A percentile compares a stretch with the other conserved stretches of the same genome.
Conservation (phyloP, 768 basidiomycete genomes). For the Pluteus cervinus region DNA sequence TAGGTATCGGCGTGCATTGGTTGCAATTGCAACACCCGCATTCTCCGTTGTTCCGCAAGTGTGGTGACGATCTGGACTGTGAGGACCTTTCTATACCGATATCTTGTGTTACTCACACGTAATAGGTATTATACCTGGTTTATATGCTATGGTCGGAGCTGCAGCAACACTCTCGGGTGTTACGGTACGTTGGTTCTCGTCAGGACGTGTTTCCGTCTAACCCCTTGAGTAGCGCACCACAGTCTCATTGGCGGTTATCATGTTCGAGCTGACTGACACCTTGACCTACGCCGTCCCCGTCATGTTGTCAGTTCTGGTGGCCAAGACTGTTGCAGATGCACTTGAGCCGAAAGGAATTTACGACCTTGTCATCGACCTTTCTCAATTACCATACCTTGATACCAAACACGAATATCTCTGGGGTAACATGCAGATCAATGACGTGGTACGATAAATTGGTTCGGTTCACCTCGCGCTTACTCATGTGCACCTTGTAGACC, state of each 20-base stretch:
- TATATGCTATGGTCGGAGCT: slow-evolving; percentile 96
- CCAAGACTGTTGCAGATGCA: slow-evolving; percentile 85
- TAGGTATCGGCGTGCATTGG: slow-evolving; percentile 79
- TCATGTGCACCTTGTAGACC: slow-evolving; percentile 35
- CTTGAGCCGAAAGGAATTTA: slow-evolving; percentile 94
- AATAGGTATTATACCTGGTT: slow-evolving; percentile 72
- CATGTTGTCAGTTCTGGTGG: slow-evolving; percentile 83
- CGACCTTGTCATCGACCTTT: slow-evolving; percentile 91
- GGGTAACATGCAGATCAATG: slow-evolving; percentile 67
- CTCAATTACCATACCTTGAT: slow-evolving; percentile 89
- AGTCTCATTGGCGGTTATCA: slow-evolving; percentile 93
- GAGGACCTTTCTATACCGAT: slow-evolving; percentile 13
- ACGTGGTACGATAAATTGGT: slow-evolving; percentile 55
- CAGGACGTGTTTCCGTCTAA: slow-evolving; percentile 1
- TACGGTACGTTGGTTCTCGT: slow-evolving; percentile 49
- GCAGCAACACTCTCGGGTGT: slow-evolving; percentile 95
- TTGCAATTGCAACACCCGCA: slow-evolving; percentile 59
- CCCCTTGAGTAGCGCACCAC: slow-evolving; percentile 59
- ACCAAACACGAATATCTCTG: slow-evolving; percentile 86
- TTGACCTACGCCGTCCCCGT: slow-evolving; percentile 89
- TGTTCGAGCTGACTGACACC: slow-evolving; percentile 90
- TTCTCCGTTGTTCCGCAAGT: slow-evolving; percentile 55
- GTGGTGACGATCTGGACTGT: slow-evolving; percentile 63
- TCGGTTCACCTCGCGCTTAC: not conserved
- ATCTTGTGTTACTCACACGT: not conserved